Evolutionary conservation across 2,329 filamentous ascomycete species (phyloP).

Genomic region (Neonectria faginata): DNA sequence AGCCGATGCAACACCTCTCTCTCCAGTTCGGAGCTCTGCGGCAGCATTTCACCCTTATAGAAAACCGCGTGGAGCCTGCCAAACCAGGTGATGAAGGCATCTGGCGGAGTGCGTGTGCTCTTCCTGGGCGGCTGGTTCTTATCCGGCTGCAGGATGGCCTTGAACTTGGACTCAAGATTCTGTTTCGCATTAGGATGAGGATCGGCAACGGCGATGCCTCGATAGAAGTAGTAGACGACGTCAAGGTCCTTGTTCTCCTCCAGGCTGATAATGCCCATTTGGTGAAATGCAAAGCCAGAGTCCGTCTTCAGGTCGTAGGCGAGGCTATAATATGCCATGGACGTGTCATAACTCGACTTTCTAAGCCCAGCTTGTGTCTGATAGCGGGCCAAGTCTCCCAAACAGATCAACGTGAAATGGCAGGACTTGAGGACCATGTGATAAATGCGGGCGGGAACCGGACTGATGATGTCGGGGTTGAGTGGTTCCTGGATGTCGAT

Average conservation of each 20-base stretch:
- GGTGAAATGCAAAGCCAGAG: slow-evolving; percentile 87
- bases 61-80: slow-evolving; percentile 87
- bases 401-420: slow-evolving; percentile 83
- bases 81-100: slow-evolving; percentile 83
- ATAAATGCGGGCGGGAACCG: slow-evolving; percentile 63
- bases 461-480: slow-evolving; percentile 54
- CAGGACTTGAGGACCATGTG: slow-evolving; percentile 77
- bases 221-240: slow-evolving; percentile 90
- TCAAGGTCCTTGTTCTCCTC: slow-evolving; percentile 84
- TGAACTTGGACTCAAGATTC: slow-evolving; percentile 86
- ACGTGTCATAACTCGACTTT: slow-evolving; percentile 80
- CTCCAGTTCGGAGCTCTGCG: slow-evolving; percentile 83
- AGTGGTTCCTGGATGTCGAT: slow-evolving; percentile 53
- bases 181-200: slow-evolving; percentile 79
- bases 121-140: slow-evolving; percentile 49
- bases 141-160: slow-evolving; percentile 58
- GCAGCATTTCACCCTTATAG: slow-evolving; percentile 80
- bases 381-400: slow-evolving; percentile 93
- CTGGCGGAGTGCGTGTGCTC: slow-evolving; percentile 56
- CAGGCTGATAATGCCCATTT: slow-evolving; percentile 87
- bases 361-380: slow-evolving; percentile 79
- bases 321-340: slow-evolving; percentile 85
- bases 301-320: slow-evolving; percentile 82
- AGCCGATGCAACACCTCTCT: slow-evolving; percentile 85
- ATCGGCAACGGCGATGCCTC: slow-evolving; percentile 78